Evolutionary conservation across 2,329 filamentous ascomycete species (phyloP).

Genomic region (Aspergillus sp.): DNA sequence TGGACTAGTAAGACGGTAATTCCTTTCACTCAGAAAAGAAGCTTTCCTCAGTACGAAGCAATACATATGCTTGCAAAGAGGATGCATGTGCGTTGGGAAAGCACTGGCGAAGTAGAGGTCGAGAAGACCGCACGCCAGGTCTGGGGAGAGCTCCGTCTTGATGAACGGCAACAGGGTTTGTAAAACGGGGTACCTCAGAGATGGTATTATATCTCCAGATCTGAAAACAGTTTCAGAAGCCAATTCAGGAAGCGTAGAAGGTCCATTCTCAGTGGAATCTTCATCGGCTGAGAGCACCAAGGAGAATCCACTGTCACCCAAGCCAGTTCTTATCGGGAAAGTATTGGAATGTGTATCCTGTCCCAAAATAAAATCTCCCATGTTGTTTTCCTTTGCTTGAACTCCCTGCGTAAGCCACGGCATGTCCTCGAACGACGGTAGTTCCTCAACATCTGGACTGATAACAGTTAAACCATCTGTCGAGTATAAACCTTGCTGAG

Average conservation of each 20-base stretch:
- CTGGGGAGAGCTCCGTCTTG: conserved; percentile 71
- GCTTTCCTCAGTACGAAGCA: conserved; percentile 85
- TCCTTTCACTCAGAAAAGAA: conserved; percentile 76
- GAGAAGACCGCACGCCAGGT: conserved; percentile 81
- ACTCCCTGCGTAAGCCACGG: conserved; percentile 18
- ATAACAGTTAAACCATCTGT: background rate
- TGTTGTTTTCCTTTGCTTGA: conserved; percentile 21
- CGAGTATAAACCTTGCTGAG: background rate
- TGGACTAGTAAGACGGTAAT: conserved; percentile 77
- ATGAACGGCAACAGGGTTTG: conserved; percentile 80
- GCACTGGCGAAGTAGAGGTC: conserved; percentile 91
- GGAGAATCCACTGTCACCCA: conserved; percentile 26
- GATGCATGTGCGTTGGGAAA: conserved; percentile 82
- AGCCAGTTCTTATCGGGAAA: conserved; percentile 22
- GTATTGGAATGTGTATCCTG: conserved; percentile 30
- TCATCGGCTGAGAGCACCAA: conserved; percentile 29
- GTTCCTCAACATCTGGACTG: conserved; percentile 28
- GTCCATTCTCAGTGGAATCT: conserved; percentile 28
- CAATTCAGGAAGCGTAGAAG: conserved; percentile 53
- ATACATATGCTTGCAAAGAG: conserved; percentile 84
- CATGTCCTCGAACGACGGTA: conserved; percentile 19
- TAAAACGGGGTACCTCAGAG: conserved; percentile 76
- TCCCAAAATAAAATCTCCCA: conserved; percentile 28
- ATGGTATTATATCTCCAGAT: conserved; percentile 36
- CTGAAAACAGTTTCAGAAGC: conserved; percentile 44